Evolutionary conservation across 345 rosid species (phyloP).

Genomic region (Syzygium grande): DNA sequence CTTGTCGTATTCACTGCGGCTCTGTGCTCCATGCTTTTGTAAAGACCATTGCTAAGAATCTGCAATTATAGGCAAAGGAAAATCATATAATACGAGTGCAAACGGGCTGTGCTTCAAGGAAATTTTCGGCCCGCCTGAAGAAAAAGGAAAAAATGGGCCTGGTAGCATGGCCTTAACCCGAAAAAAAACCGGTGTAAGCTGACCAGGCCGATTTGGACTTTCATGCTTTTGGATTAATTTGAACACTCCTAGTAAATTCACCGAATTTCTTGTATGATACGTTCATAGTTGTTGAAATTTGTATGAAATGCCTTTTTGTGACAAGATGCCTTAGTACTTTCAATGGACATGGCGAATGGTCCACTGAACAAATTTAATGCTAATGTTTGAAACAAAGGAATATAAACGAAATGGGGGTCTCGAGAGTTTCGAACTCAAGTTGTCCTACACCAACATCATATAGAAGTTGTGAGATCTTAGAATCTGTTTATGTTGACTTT

Average conservation of each 20-base stretch:
- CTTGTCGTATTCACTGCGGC: neutral
- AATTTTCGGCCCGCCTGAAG: neutral
- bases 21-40: constrained; percentile 9
- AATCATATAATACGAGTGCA: neutral
- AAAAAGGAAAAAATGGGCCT: neutral
- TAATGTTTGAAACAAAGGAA: neutral
- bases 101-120: neutral
- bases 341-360: neutral
- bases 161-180: neutral
- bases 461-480: neutral
- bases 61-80: neutral
- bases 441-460: neutral
- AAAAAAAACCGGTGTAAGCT: neutral
- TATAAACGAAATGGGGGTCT: neutral
- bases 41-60: constrained; percentile 14
- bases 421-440: neutral
- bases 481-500: neutral
- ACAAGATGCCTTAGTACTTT: too few relatives aligned
- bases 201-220: neutral
- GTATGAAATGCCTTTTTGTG: neutral
- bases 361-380: neutral
- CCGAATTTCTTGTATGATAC: neutral
- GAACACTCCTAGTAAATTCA: neutral
- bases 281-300: neutral
- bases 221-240: neutral